Base-by-base conservation (phyloP, 176 grass and related monocot genomes). In the Saccharum spontaneum region DNA sequence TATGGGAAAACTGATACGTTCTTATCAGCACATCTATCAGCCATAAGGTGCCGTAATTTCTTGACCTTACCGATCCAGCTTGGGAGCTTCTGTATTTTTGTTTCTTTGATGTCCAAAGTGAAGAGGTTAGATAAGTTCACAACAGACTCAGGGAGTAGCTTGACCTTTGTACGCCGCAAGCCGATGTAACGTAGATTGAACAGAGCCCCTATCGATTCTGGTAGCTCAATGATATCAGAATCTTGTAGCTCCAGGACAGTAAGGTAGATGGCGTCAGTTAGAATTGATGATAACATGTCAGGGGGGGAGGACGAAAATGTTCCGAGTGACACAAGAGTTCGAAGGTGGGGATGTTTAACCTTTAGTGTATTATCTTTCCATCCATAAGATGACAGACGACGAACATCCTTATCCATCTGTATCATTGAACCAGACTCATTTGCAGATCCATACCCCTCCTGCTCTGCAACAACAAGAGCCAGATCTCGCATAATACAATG, bases 111-210 rank as follows among this genome's bases (percentile, higher is more conserved):
- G 12, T 87, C 85, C 1, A 87, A 37, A 17, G 85, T 87, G 0
- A 55, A 23, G 31, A 87, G 85, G 78, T 87, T 87, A 0, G 9
- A 73, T 0, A 87, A 5, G 62, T 87, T 81, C 8, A 24, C 57
- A 1, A 87, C 20, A 17, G 78, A 81, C 0, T 75, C 69, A 4
- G 85, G 85, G 7, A 86, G 77, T 40, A 59, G 54, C 7, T 4
- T 86, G 69, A 86, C 59, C 10, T 81, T 86, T 6, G 78, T 87
- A 10, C 85, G 85, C 0, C 85, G 43, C 15, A 87, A 67, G 2
- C 85, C 77, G 3, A 50, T 17, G 48, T 50, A 50, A 17, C 48
- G 14, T 50, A 50, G 15, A 15, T 50, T 50, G 6, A 50, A 50
- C 0, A 50, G 48, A 50, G 5, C 1, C 4, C 48, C 48, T 50